Conservation (phyloP, 768 basidiomycete species). For the Suillus discolor region DNA sequence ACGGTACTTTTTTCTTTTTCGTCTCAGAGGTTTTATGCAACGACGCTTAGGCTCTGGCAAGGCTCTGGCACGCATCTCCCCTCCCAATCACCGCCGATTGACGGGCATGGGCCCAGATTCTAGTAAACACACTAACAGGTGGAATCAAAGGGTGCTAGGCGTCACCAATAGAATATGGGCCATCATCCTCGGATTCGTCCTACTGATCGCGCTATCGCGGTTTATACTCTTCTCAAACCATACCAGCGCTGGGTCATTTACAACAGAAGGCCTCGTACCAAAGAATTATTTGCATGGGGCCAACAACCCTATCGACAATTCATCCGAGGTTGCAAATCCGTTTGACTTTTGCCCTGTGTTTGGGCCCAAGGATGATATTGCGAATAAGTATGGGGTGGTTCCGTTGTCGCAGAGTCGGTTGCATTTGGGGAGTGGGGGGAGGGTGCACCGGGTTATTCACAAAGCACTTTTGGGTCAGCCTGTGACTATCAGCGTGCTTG, state of each 20-base stretch:
- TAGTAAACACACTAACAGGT: constrained; percentile 51
- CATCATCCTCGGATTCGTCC: constrained; percentile 56
- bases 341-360: constrained; percentile 92
- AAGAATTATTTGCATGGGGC: constrained; percentile 83
- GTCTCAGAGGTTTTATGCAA: constrained; percentile 47
- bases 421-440: constrained; percentile 78
- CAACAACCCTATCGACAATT: constrained; percentile 26
- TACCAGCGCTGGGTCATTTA: constrained; percentile 23
- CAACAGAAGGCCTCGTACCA: constrained; percentile 55
- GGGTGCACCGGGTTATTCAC: constrained; percentile 81
- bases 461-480: constrained; percentile 84
- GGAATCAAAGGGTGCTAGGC: constrained; percentile 59
- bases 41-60: constrained; percentile 52
- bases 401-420: constrained; percentile 73
- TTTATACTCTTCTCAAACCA: constrained; percentile 48
- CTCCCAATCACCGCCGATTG: constrained; percentile 41
- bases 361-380: constrained; percentile 81
- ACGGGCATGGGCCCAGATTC: constrained; percentile 47
- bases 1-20: constrained; percentile 4
- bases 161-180: constrained; percentile 73
- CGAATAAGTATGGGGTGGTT: constrained; percentile 74
- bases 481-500: constrained; percentile 87
- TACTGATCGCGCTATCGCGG: constrained; percentile 58
- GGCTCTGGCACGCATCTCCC: constrained; percentile 59
- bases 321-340: constrained; percentile 53